These are phyloP conservation scores for Komagataella pseudopastoris DNA, from an alignment of 805 yeast genomes.

Conservation along the genomic window DNA sequence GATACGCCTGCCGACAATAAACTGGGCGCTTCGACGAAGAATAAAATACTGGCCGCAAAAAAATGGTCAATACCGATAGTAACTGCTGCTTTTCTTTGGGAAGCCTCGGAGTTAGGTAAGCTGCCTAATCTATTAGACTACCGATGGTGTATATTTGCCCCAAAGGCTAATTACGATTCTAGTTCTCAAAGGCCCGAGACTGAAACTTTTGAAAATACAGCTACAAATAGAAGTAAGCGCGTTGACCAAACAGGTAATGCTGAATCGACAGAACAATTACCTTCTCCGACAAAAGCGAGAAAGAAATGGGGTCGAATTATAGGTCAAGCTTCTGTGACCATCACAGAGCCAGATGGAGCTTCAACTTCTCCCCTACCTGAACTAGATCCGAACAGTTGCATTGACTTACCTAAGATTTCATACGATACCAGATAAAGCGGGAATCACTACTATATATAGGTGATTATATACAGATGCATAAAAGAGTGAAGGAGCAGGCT, in stretches of 20 bases:
- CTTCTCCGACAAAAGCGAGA: conserved; percentile 38
- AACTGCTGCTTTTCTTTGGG: conserved; percentile 41
- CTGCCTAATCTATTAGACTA: conserved; percentile 29
- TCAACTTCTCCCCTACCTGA: not conserved
- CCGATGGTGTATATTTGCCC: conserved; percentile 45
- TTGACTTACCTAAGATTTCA: not conserved
- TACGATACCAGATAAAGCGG: not conserved
- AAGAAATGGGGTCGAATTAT: conserved; percentile 33
- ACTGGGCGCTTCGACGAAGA: conserved; percentile 26
- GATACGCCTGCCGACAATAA: conserved; percentile 2
- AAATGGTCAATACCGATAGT: conserved; percentile 46
- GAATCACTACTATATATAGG: not conserved
- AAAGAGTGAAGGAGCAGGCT: not conserved
- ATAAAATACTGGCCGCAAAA: conserved; percentile 45
- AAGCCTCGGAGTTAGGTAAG: conserved; percentile 23
- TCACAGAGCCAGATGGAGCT: not conserved
- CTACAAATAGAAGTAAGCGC: not conserved
- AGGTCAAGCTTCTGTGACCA: conserved; percentile 19
- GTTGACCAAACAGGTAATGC: not conserved
- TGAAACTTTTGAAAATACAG: not conserved
- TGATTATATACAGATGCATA: not conserved
- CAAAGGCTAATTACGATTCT: conserved; percentile 7
- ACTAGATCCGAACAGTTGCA: not conserved
- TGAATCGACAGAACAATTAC: conserved; percentile 13
- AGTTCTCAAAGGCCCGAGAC: not conserved